Base-by-base conservation (phyloP, 2,329 filamentous ascomycete genomes). In the Aspergillus candidus region DNA sequence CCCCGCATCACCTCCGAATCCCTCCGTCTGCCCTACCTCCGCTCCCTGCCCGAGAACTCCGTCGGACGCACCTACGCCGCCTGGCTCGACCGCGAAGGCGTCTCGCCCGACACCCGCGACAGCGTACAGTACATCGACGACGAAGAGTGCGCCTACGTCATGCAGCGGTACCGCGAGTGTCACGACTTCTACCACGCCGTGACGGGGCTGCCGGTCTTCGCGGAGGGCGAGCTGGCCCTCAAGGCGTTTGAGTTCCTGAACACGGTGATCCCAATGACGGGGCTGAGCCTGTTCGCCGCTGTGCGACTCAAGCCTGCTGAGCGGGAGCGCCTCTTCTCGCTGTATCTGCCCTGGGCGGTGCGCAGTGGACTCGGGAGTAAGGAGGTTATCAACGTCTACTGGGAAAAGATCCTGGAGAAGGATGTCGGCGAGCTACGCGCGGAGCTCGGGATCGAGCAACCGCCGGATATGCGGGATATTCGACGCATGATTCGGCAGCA, bases 171-270 rank as follows among this genome's bases (percentile, higher is more conserved):
- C 68, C 83, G 93, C 50, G 93, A 98, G 69, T 94, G 86, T 54
- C 93, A 98, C 67, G 93, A 98, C 66, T 96, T 98, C 69, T 96
- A 94, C 71, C 93, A 98, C 67, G 91, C 93, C 0, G 74, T 98
- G 41, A 95, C 90, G 0, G 91, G 91, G 0, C 70, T 98, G 38
- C 93, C 93, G 0, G 80, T 94, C 34, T 84, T 95, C 51, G 79
- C 89, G n/a, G 93, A 98, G 72, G 93, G 93, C 18, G 93, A 98
- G 73, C 79, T 98, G 11, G 93, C 91, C n/a, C 77, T 98, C 55
- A 98, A 98, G 71, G 89, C 90, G 0, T 95, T 98, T 55, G 93
- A 98, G 71, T 98, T 95, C 65, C 82, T 89, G 18, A 98, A 97
- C 62, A 97, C 90, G 1, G 70, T 94, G 30, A 71, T 98, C 43